Percentiles rank a stretch among this genome's conserved stretches.
These are phyloP conservation scores for Ganoderma lucidum DNA, from an alignment of 1,284 basidiomycete genomes.

Conservation along the genomic window DNA sequence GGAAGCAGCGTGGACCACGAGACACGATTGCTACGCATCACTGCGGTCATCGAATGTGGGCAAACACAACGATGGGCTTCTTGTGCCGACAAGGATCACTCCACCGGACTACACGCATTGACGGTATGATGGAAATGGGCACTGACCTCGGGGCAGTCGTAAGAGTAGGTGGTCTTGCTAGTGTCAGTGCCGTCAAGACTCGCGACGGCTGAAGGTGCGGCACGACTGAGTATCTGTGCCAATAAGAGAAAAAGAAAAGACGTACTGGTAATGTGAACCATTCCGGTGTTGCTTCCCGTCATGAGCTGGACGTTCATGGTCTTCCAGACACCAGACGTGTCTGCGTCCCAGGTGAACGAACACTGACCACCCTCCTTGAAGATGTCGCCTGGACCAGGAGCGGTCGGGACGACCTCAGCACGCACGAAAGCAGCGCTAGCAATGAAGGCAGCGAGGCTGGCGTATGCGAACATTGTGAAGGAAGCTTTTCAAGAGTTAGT, in stretches of 20 bases:
- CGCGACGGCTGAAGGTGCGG: conserved; percentile 56
- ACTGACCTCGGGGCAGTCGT: conserved; percentile 72
- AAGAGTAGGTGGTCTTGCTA: conserved; percentile 53
- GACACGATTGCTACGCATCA: conserved; percentile 6
- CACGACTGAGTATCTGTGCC: not conserved
- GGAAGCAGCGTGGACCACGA: not conserved
- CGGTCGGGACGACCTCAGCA: conserved; percentile 52
- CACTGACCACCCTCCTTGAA: conserved; percentile 66
- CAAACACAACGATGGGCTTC: not conserved
- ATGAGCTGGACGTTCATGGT: conserved; percentile 78
- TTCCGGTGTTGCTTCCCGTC: conserved; percentile 77
- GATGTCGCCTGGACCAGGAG: conserved; percentile 54
- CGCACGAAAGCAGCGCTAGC: conserved; percentile 47
- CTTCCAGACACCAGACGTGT: conserved; percentile 67
- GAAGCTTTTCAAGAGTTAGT: conserved; percentile 5
- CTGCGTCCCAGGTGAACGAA: conserved; percentile 60
- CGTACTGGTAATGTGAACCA: conserved; percentile 75
- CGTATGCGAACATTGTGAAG: conserved; percentile 50
- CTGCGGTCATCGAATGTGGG: not conserved
- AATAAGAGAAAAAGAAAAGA: conserved; percentile 25
- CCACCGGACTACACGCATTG: not conserved
- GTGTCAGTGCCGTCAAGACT: conserved; percentile 67
- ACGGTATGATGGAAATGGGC: conserved; percentile 1
- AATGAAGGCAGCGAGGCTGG: conserved; percentile 51
- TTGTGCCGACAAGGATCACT: not conserved